These are phyloP conservation scores for Trichosporon inkin DNA, from an alignment of 1,284 basidiomycete genomes.

Conservation along the genomic window DNA sequence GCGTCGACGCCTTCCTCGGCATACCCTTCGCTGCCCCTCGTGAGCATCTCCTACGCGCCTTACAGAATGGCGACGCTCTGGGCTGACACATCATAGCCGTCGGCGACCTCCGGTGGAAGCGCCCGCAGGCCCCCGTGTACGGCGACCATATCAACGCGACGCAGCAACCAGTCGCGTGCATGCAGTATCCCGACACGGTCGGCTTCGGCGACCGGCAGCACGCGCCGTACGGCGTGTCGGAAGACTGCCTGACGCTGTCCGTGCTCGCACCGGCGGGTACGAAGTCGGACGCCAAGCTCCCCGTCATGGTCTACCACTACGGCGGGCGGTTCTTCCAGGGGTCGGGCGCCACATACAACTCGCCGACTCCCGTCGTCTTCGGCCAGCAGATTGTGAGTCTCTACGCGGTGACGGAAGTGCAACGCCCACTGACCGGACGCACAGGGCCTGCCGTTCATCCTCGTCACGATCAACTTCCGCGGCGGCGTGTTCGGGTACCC, in stretches of 20 bases:
- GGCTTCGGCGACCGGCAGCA: constrained; percentile 14
- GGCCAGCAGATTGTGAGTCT: constrained; percentile 11
- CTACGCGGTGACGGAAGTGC: constrained; percentile 1
- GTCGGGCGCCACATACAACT: constrained; percentile 25
- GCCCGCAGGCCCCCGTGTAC: constrained; percentile 28
- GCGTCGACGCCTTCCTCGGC: constrained; percentile 11
- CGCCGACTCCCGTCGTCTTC: constrained; percentile 22
- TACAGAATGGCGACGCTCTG: too few relatives aligned
- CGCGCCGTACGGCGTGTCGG: constrained; percentile 24
- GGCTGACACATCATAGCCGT: background rate
- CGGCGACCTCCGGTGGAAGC: constrained; percentile 47
- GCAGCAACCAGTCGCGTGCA: constrained; percentile 32
- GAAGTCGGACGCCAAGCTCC: constrained; percentile 29
- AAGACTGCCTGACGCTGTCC: constrained; percentile 52
- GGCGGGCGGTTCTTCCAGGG: constrained; percentile 44
- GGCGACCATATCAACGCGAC: constrained; percentile 33
- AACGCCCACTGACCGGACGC: constrained; percentile 1
- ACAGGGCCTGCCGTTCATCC: constrained; percentile 45
- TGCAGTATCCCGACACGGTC: constrained; percentile 27
- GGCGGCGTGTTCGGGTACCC: constrained; percentile 52
- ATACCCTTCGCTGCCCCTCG: constrained; percentile 18
- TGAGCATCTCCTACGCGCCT: background rate
- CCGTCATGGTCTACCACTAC: constrained; percentile 43
- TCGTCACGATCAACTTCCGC: constrained; percentile 53
- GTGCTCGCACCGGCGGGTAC: constrained; percentile 36